phyloP scores from a whole-genome alignment of 2,329 filamentous ascomycete genomes.

The Trichophyton mentagrophytes region DNA sequence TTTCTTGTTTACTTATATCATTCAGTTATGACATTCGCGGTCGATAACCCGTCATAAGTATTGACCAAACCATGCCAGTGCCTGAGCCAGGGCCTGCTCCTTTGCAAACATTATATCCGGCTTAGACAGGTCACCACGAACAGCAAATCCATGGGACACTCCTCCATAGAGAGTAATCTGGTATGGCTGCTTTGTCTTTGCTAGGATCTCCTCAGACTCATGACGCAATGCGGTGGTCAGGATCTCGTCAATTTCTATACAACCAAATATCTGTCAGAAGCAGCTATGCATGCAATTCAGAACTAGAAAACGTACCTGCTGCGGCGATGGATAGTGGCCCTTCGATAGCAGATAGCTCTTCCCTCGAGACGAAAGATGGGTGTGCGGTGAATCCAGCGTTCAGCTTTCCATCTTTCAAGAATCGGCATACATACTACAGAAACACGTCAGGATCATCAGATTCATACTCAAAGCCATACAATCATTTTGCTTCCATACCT shows the following conservation, averaged over 20 bases:
- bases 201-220: constrained; percentile 45
- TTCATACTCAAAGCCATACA: not conserved
- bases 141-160: constrained; percentile 58
- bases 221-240: constrained; percentile 47
- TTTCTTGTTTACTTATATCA: not conserved
- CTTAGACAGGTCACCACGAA: constrained; percentile 48
- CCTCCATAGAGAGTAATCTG: constrained; percentile 61
- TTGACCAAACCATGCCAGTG: constrained; percentile 49
- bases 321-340: constrained; percentile 56
- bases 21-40: not conserved
- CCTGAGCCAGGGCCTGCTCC: constrained; percentile 64
- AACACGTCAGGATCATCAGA: not conserved
- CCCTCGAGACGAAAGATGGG: constrained; percentile 58
- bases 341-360: constrained; percentile 53
- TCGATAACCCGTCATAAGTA: constrained; percentile 6
- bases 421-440: constrained; percentile 53
- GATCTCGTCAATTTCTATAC: constrained; percentile 42
- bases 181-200: constrained; percentile 44
- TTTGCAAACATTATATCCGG: constrained; percentile 51
- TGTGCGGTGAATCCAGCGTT: constrained; percentile 63
- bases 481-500: constrained; percentile 34
- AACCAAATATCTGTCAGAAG: not conserved
- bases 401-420: constrained; percentile 49
- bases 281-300: not conserved
- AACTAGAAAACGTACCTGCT: constrained; percentile 26